These are phyloP conservation scores for Leccinum arenicola DNA, from an alignment of 768 basidiomycete species.

Conservation along the genomic window DNA sequence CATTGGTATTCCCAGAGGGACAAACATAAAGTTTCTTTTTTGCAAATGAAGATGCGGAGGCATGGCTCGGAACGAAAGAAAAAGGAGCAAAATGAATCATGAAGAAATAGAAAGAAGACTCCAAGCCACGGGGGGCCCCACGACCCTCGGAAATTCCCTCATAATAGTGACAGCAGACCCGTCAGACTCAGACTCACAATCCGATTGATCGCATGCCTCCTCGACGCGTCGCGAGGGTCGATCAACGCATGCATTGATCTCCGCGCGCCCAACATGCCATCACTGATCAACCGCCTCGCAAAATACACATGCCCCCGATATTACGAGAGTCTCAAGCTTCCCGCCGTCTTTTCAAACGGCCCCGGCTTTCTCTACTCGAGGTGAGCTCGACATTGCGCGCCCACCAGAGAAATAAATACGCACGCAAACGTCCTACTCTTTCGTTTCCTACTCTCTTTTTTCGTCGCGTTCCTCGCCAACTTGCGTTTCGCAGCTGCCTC, in stretches of 20 bases:
- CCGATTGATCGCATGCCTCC: neutral
- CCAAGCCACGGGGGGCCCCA: neutral
- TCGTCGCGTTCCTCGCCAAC: slow-evolving; percentile 63
- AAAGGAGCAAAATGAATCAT: no score
- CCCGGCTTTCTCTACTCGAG: slow-evolving; percentile 43
- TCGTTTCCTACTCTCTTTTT: slow-evolving; percentile 85
- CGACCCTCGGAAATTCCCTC: neutral
- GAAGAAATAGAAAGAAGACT: neutral
- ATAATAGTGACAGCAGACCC: neutral
- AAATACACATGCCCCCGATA: neutral
- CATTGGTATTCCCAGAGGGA: no score
- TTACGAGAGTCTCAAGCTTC: slow-evolving; percentile 23
- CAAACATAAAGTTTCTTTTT: no score
- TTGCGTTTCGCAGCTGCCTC: slow-evolving; percentile 75
- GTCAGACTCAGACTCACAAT: neutral
- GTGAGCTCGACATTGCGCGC: neutral
- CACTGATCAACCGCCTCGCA: neutral
- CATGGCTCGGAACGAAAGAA: no score
- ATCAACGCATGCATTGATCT: neutral
- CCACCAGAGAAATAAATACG: slow-evolving; percentile 29
- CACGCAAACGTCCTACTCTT: slow-evolving; percentile 62
- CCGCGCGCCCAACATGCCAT: neutral
- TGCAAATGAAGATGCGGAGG: no score
- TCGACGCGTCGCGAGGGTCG: neutral
- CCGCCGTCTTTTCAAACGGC: slow-evolving; percentile 45